Conservation (phyloP, 495 filamentous ascomycete genomes). For the Friedmanniomyces simplex region DNA sequence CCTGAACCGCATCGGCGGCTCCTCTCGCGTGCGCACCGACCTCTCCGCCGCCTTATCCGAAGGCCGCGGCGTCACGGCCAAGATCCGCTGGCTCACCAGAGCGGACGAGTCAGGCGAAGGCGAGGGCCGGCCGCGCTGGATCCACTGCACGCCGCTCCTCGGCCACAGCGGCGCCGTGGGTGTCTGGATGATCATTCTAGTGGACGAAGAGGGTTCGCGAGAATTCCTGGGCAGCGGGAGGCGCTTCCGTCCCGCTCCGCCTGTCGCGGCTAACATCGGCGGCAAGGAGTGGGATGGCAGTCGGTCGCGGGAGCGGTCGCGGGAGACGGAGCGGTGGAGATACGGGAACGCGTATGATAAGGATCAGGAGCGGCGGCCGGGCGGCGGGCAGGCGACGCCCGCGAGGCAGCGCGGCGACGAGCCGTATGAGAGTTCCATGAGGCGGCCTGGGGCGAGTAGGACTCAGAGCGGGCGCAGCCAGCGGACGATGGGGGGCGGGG, state of each 20-base stretch:
- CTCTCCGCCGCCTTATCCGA: conserved; percentile 44
- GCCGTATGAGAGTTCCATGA: neutral
- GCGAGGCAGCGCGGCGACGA: neutral
- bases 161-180: conserved; percentile 49
- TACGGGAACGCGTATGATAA: neutral
- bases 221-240: neutral
- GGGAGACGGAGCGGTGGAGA: neutral
- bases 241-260: conserved; percentile 20
- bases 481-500: neutral
- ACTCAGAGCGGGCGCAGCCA: neutral
- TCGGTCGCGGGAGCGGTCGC: neutral
- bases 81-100: conserved; percentile 47
- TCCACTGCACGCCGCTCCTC: conserved; percentile 54
- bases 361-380: neutral
- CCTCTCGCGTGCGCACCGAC: conserved; percentile 40
- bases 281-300: conserved; percentile 19
- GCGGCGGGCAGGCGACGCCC: neutral
- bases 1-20: conserved; percentile 49
- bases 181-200: conserved; percentile 58
- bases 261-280: conserved; percentile 16
- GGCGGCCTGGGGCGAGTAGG: neutral
- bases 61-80: conserved; percentile 49
- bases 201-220: conserved; percentile 40
- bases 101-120: conserved; percentile 30
- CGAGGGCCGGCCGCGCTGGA: conserved; percentile 46